A percentile compares a stretch with the other conserved stretches of the same genome.
Evolutionary conservation across 2,329 filamentous ascomycete genomes (phyloP).

Genomic region (Diaporthe vexans): DNA sequence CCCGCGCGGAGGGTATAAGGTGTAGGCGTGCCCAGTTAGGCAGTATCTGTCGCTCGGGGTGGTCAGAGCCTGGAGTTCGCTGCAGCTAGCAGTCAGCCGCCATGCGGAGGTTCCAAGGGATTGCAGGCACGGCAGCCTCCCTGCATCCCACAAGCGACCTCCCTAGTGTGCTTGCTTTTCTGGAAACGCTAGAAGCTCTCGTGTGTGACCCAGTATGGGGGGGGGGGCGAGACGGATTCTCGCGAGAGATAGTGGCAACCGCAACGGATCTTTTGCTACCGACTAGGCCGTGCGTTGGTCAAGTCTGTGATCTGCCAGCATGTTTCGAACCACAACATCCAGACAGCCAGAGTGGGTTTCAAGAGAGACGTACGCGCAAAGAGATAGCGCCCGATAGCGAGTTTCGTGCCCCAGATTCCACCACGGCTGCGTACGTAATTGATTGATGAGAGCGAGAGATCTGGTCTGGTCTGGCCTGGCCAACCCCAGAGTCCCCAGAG

Average conservation of each 20-base stretch:
- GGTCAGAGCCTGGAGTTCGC: background rate
- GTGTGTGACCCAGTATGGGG: background rate
- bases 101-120: background rate
- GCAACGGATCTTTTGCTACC: background rate
- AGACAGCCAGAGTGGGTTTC: background rate
- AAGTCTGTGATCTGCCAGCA: no score
- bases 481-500: constrained; percentile 10
- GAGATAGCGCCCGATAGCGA: constrained; percentile 18
- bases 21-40: no score
- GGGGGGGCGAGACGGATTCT: no score
- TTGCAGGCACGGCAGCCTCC: background rate
- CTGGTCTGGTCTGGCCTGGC: constrained; percentile 2
- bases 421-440: constrained; percentile 33
- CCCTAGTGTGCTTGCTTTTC: background rate
- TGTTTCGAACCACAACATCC: no score
- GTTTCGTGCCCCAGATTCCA: constrained; percentile 21
- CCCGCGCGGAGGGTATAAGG: no score
- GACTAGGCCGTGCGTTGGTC: background rate
- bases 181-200: constrained; percentile 37
- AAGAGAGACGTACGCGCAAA: background rate
- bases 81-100: background rate
- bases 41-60: background rate
- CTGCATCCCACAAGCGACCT: no score
- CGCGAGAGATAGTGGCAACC: constrained; percentile 3
- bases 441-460: constrained; percentile 30